These are phyloP conservation scores for Termitomyces sp. DNA, from an alignment of 768 basidiomycete genomes.

Conservation along the genomic window DNA sequence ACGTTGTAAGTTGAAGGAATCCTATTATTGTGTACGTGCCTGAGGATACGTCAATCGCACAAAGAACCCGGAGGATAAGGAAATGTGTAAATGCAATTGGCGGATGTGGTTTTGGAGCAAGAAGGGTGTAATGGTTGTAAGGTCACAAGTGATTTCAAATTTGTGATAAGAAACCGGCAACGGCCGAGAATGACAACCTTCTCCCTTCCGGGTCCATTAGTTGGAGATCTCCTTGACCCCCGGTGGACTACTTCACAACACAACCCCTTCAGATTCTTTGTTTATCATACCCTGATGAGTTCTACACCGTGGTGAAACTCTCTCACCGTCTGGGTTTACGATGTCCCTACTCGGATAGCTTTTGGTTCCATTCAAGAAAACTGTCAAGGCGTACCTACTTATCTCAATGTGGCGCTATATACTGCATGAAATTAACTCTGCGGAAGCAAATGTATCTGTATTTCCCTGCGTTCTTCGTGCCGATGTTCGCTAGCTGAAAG, in stretches of 20 bases:
- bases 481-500: neutral
- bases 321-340: neutral
- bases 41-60: neutral
- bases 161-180: neutral
- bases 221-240: neutral
- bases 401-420: neutral
- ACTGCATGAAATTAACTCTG: neutral
- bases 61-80: neutral
- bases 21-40: neutral
- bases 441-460: neutral
- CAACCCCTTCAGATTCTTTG: neutral
- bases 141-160: neutral
- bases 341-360: neutral
- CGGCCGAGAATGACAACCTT: neutral
- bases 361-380: neutral
- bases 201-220: neutral
- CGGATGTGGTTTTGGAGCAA: neutral
- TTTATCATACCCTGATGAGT: neutral
- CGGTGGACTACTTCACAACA: neutral
- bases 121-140: neutral
- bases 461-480: neutral
- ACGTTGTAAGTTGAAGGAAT: neutral
- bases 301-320: neutral
- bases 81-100: neutral
- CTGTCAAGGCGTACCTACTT: neutral